Base-by-base conservation (phyloP, 805 yeast genomes). In the Spathaspora arborariae region DNA sequence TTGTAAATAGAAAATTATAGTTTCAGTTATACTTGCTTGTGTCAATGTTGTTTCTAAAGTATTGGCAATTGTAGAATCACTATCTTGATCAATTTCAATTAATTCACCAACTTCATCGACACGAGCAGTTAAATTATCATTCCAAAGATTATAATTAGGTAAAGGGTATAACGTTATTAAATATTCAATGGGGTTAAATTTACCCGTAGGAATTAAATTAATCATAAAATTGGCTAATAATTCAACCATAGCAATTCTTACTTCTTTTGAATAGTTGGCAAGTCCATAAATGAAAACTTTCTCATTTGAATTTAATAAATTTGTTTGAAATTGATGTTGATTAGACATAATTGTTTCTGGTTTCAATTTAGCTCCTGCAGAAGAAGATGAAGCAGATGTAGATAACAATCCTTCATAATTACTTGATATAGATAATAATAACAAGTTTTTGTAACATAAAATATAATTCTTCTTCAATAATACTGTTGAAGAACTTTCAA, bases 301-400 rank as follows among this genome's bases (percentile, higher is more conserved):
- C 34, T 67, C 73, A 48, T 68, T 57, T 1, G 64, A 41, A 2
- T 54, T 26, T 37, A 72, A 56, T 9, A 72, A 45, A 20, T 52
- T 50, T 13, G 44, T 44, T 54, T 72, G 77, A 51, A 59, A 70
- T 45, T 58, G 67, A 48, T 69, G 63, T 48, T 72, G 76, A 43
- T 62, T 72, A 6, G 57, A 41, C 75, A 71, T 70, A 35, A 72
- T 59, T 2, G 67, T 54, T 46, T 72, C 76, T 0, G 77, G 76
- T 42, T 70, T 70, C 63, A 68, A 48, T 51, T 70, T 72, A 2
- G 74, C 61, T 5, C 72, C 68, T 1, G 71, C 62, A 0, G 68
- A 56, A 3, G 68, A 51, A 5, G 60, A 51, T 1, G 74, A 64
- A 1, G 72, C 57, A 2, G 74, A 68, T 11, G 55, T 45, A 10